Evolutionary conservation across 2,329 filamentous ascomycete species (phyloP).

Genomic region (Fusarium falciforme): DNA sequence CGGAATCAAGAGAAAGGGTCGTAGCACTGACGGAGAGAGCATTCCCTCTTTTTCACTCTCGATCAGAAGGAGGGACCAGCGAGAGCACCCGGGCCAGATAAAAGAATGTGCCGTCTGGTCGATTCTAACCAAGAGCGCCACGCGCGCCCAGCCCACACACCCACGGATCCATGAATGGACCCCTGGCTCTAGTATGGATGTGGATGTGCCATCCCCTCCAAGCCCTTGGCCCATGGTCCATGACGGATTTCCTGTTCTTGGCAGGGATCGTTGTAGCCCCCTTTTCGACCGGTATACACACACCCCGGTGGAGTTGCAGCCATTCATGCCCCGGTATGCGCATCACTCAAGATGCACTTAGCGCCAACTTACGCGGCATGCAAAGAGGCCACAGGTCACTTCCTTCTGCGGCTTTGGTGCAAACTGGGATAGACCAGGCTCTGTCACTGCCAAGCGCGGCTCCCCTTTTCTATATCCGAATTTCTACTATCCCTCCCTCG

Average conservation of each 20-base stretch:
- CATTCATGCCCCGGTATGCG: not conserved
- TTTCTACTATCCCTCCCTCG: not conserved
- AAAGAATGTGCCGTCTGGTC: conserved; percentile 20
- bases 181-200: not conserved
- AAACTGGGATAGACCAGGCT: not conserved
- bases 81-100: conserved; percentile 7
- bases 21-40: not conserved
- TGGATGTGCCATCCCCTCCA: not conserved
- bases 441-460: not conserved
- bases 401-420: not conserved
- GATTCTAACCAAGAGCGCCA: conserved; percentile 35
- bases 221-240: not conserved
- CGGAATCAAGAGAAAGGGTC: conserved; percentile 8
- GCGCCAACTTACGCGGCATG: not conserved
- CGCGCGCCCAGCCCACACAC: conserved; percentile 13
- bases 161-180: conserved; percentile 5
- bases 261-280: conserved; percentile 28
- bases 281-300: not conserved
- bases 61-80: not conserved
- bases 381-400: not conserved
- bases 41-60: not conserved
- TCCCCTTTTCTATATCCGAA: conserved; percentile 1
- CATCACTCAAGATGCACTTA: not conserved
- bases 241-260: not conserved
- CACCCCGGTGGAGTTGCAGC: not conserved